Conservation (phyloP, 129 eudicot genomes). For the Tanacetum coccineum region DNA sequence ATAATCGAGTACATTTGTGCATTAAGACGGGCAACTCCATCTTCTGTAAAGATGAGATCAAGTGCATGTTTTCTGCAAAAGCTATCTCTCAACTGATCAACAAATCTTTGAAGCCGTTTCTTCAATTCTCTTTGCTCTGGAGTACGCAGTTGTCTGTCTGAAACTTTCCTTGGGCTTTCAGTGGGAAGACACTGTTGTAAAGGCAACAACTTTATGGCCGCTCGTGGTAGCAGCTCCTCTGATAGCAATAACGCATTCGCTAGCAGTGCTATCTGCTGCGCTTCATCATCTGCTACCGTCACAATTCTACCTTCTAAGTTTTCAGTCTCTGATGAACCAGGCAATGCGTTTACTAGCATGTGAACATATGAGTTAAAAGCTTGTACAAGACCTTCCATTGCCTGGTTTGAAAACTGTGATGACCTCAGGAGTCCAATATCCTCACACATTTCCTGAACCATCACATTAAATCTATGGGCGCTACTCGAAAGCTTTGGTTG, state of each 20-base stretch:
- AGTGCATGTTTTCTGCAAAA: conserved; percentile 92
- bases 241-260: conserved; percentile 73
- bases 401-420: conserved; percentile 51
- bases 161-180: conserved; percentile 44
- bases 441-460: conserved; percentile 96
- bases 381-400: conserved; percentile 70
- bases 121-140: conserved; percentile 84
- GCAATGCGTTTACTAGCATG: conserved; percentile 75
- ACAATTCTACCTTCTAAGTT: conserved; percentile 74
- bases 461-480: conserved; percentile 67
- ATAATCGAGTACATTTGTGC: conserved; percentile 61
- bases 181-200: conserved; percentile 30
- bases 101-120: conserved; percentile 56
- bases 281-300: conserved; percentile 62
- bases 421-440: conserved; percentile 75
- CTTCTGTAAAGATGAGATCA: conserved; percentile 78
- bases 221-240: conserved; percentile 83
- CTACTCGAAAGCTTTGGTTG: conserved; percentile 82
- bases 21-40: conserved; percentile 56
- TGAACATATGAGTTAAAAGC: conserved; percentile 62
- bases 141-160: conserved; percentile 56
- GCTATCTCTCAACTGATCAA: conserved; percentile 82
- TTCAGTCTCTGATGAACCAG: conserved; percentile 67
- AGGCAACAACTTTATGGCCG: conserved; percentile 48
- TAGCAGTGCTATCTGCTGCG: conserved; percentile 68